These are phyloP conservation scores for Tylopilus sp. DNA, from an alignment of 768 basidiomycete genomes.

Conservation along the genomic window DNA sequence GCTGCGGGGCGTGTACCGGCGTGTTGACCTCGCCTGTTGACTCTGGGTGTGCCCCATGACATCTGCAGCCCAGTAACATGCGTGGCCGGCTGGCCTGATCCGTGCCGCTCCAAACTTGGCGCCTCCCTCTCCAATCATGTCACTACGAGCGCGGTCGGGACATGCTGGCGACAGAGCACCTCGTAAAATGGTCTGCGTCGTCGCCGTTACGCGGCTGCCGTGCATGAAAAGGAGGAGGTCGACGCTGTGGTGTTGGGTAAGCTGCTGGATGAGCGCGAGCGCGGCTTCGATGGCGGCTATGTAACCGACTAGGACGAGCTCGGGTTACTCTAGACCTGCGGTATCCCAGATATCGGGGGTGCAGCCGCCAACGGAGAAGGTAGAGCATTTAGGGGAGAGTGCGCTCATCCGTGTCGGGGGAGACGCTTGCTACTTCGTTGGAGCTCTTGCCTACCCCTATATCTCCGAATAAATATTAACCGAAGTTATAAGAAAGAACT, in stretches of 20 bases:
- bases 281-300: slow-evolving; percentile 27
- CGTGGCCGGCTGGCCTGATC: slow-evolving; percentile 24
- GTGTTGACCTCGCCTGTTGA: too few relatives aligned
- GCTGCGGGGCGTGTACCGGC: too few relatives aligned
- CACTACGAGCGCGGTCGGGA: slow-evolving; percentile 28
- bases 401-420: slow-evolving; percentile 27
- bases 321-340: slow-evolving; percentile 29
- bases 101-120: slow-evolving; percentile 15
- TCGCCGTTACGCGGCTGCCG: slow-evolving; percentile 35
- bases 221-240: slow-evolving; percentile 41
- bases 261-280: slow-evolving; percentile 31
- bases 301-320: slow-evolving; percentile 19
- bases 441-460: slow-evolving; percentile 34
- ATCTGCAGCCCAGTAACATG: slow-evolving; percentile 31
- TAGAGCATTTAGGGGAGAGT: slow-evolving; percentile 35
- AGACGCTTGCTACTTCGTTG: slow-evolving; percentile 13
- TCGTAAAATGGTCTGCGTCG: slow-evolving; percentile 36
- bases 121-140: slow-evolving; percentile 38
- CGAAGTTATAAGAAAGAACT: too few relatives aligned
- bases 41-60: too few relatives aligned
- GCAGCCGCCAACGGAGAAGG: slow-evolving; percentile 14
- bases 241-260: slow-evolving; percentile 32
- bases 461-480: too few relatives aligned
- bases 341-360: slow-evolving; percentile 31
- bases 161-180: slow-evolving; percentile 35